A percentile compares a stretch with the other conserved stretches of the same genome.
Evolutionary conservation across 371 early-diverging fungal species (phyloP).

Genomic region (Mortierella sp.): DNA sequence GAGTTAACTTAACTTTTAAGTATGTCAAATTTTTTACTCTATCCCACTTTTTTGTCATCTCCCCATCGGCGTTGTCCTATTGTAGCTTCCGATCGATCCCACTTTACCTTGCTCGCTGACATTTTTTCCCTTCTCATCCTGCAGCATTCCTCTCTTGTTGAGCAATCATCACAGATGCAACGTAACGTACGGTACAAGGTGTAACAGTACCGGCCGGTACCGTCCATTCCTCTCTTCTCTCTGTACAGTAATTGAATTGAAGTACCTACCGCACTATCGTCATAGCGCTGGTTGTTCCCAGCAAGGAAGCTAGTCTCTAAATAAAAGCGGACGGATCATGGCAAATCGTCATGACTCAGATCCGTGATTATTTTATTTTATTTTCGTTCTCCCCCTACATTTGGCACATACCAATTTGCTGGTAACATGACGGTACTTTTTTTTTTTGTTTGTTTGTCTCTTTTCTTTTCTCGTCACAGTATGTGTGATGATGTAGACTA

Average conservation of each 20-base stretch:
- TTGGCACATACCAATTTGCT: slow-evolving; percentile 1
- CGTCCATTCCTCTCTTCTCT: not conserved
- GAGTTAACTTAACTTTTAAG: not conserved
- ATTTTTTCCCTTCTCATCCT: not conserved
- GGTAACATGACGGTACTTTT: slow-evolving; percentile 3
- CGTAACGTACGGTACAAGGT: not conserved
- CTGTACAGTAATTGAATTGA: not conserved
- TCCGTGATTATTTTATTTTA: not conserved
- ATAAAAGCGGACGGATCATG: not conserved
- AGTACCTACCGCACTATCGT: not conserved
- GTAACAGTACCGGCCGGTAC: not conserved
- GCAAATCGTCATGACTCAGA: not conserved
- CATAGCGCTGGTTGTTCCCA: not conserved
- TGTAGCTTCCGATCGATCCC: slow-evolving; percentile 9
- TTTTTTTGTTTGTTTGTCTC: not conserved
- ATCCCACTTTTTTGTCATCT: not conserved
- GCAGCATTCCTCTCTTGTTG: slow-evolving; percentile 3
- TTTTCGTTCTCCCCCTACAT: not conserved
- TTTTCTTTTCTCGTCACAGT: not conserved
- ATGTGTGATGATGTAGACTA: slow-evolving; percentile 15
- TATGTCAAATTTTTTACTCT: not conserved
- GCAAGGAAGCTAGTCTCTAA: not conserved
- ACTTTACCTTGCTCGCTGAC: too few species aligned
- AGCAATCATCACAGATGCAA: not conserved
- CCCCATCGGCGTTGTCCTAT: not conserved